Conservation (phyloP, 139 green algal species). For the Astrephomene gubernaculifera region DNA sequence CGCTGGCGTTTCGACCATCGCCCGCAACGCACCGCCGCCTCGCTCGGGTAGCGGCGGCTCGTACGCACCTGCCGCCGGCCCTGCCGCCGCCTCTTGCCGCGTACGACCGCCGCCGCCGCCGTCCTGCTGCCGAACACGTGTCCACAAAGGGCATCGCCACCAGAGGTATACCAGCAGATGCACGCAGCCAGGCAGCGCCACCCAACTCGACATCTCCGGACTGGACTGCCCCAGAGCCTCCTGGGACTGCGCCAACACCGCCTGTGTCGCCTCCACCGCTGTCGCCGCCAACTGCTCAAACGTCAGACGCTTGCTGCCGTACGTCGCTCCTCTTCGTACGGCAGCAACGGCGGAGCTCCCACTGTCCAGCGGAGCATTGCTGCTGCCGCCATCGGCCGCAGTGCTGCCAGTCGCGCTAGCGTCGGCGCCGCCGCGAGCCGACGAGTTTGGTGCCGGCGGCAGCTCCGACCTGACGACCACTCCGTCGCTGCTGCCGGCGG, state of each 20-base stretch:
- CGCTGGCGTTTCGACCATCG: no score
- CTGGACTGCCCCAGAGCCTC: background rate
- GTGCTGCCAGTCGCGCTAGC: background rate
- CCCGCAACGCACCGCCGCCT: no score
- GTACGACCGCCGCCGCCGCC: background rate
- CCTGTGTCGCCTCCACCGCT: slow-evolving; percentile 20
- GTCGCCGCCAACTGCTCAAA: slow-evolving; percentile 32
- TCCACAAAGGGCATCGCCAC: background rate
- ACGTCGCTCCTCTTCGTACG: background rate
- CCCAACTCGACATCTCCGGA: slow-evolving; percentile 3
- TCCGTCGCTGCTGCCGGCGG: background rate
- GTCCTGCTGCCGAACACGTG: background rate
- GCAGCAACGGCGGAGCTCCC: background rate
- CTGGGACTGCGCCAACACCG: background rate
- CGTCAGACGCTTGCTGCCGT: background rate
- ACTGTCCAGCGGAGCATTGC: background rate
- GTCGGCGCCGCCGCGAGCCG: background rate
- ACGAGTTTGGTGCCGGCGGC: background rate
- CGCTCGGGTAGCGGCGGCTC: no score
- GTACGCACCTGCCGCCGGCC: background rate
- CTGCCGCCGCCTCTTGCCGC: background rate
- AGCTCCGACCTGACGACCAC: background rate
- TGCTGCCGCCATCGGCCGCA: background rate
- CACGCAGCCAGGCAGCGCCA: slow-evolving; percentile 17
- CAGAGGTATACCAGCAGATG: slow-evolving; percentile 11